phyloP scores from a whole-genome alignment of 2,329 filamentous ascomycete genomes.

The Aspergillus pseudoglaucus region DNA sequence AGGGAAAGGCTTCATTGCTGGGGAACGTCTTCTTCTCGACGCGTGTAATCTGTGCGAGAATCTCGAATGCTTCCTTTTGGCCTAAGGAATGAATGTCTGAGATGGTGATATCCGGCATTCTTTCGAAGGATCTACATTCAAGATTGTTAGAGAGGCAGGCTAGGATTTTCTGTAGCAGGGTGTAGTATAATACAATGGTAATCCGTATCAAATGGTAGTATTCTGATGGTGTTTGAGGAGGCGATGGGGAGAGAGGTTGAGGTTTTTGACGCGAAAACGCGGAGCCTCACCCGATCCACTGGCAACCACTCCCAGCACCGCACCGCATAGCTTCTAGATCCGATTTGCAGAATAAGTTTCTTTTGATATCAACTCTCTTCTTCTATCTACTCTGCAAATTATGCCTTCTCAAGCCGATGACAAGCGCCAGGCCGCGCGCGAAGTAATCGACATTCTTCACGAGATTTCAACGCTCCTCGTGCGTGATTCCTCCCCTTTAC shows the following conservation, averaged over 20 bases:
- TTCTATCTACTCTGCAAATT: slow-evolving; percentile 5
- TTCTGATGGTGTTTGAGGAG: too few relatives aligned
- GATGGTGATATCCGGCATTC: slow-evolving; percentile 24
- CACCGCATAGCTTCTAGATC: too few relatives aligned
- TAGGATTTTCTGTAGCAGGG: neutral
- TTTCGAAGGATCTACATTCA: slow-evolving; percentile 17
- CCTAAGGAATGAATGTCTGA: slow-evolving; percentile 34
- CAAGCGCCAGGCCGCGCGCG: slow-evolving; percentile 45
- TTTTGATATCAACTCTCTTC: neutral
- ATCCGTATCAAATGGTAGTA: too few relatives aligned
- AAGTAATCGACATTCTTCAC: slow-evolving; percentile 47
- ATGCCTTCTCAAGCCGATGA: slow-evolving; percentile 40
- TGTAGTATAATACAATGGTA: too few relatives aligned
- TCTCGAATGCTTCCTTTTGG: slow-evolving; percentile 28
- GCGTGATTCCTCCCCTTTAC: slow-evolving; percentile 8
- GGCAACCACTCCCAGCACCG: too few relatives aligned
- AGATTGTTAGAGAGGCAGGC: slow-evolving; percentile 2
- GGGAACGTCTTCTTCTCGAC: slow-evolving; percentile 48
- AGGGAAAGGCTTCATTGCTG: slow-evolving; percentile 45
- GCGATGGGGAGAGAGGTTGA: too few relatives aligned
- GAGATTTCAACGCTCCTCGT: slow-evolving; percentile 45
- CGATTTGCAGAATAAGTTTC: neutral
- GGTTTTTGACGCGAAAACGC: too few relatives aligned
- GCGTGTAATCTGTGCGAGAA: slow-evolving; percentile 30
- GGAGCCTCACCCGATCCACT: too few relatives aligned